These are phyloP conservation scores for Russula earlei DNA, from an alignment of 768 basidiomycete genomes.

Conservation along the genomic window DNA sequence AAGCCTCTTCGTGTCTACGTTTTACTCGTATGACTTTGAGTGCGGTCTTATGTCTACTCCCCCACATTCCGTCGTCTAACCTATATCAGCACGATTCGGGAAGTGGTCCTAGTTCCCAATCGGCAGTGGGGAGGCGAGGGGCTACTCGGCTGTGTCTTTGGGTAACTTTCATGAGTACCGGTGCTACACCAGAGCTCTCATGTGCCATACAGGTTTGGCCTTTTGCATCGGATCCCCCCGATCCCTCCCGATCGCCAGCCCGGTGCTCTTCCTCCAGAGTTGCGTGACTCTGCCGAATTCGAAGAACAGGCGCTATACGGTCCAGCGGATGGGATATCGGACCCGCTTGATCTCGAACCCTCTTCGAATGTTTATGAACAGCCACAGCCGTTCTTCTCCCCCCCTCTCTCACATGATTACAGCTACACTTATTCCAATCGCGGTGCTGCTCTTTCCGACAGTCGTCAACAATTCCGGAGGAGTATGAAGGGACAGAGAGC, in stretches of 20 bases:
- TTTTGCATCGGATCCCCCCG: conserved; percentile 88
- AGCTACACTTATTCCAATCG: conserved; percentile 19
- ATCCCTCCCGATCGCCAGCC: conserved; percentile 51
- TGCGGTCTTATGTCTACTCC: conserved; percentile 33
- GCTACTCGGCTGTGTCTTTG: conserved; percentile 89
- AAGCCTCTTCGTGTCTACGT: conserved; percentile 92
- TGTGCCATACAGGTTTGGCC: conserved; percentile 54
- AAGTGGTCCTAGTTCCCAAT: conserved; percentile 92
- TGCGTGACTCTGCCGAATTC: conserved; percentile 41
- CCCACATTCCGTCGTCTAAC: conserved; percentile 3
- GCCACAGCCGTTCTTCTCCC: conserved; percentile 20
- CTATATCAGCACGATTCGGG: conserved; percentile 64
- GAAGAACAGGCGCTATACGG: conserved; percentile 64
- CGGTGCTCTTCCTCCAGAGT: conserved; percentile 47
- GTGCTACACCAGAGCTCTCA: background rate
- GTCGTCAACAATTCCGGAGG: conserved; percentile 17
- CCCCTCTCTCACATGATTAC: conserved; percentile 15
- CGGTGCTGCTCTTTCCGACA: conserved; percentile 4
- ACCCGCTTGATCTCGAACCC: conserved; percentile 23
- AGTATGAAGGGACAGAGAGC: conserved; percentile 10
- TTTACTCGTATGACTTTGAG: conserved; percentile 96
- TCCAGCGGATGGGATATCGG: conserved; percentile 61
- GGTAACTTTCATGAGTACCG: conserved; percentile 41
- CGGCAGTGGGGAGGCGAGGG: conserved; percentile 97
- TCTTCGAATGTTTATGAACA: conserved; percentile 21